Percentiles rank a stretch among this genome's conserved stretches.
Evolutionary conservation across 768 basidiomycete genomes (phyloP).

Genomic region (Leccinum olivaceopallidum): DNA sequence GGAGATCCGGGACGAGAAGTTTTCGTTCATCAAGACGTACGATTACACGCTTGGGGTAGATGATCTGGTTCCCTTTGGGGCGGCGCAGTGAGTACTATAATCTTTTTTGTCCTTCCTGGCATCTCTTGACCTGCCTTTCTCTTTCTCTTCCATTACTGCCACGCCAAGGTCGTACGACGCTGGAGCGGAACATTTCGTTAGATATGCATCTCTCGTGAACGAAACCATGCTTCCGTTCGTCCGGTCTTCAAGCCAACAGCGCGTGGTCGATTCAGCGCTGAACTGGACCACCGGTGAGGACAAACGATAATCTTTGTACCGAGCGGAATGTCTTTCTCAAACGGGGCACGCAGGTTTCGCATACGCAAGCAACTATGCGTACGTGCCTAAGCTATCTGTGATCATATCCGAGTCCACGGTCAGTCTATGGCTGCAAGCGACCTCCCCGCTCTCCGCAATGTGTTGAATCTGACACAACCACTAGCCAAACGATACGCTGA

Average conservation of each 20-base stretch:
- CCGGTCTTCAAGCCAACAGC: slow-evolving; percentile 43
- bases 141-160: neutral
- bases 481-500: slow-evolving; percentile 65
- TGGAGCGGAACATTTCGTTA: slow-evolving; percentile 47
- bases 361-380: slow-evolving; percentile 44
- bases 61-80: slow-evolving; percentile 66
- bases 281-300: slow-evolving; percentile 64
- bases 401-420: slow-evolving; percentile 54
- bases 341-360: slow-evolving; percentile 38
- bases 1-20: slow-evolving; percentile 40
- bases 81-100: slow-evolving; percentile 55
- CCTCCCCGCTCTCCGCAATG: neutral
- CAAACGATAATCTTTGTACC: neutral
- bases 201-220: slow-evolving; percentile 52
- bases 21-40: slow-evolving; percentile 57
- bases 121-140: neutral
- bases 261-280: slow-evolving; percentile 63
- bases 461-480: too few species aligned
- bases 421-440: slow-evolving; percentile 13
- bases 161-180: slow-evolving; percentile 48
- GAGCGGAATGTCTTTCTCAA: neutral
- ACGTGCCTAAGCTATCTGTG: slow-evolving; percentile 50
- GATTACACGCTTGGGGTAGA: slow-evolving; percentile 55
- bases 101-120: slow-evolving; percentile 16
- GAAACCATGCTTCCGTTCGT: slow-evolving; percentile 49